These are phyloP conservation scores for Drechslerella dactyloides DNA, from an alignment of 2,329 filamentous ascomycete genomes.

Conservation along the genomic window DNA sequence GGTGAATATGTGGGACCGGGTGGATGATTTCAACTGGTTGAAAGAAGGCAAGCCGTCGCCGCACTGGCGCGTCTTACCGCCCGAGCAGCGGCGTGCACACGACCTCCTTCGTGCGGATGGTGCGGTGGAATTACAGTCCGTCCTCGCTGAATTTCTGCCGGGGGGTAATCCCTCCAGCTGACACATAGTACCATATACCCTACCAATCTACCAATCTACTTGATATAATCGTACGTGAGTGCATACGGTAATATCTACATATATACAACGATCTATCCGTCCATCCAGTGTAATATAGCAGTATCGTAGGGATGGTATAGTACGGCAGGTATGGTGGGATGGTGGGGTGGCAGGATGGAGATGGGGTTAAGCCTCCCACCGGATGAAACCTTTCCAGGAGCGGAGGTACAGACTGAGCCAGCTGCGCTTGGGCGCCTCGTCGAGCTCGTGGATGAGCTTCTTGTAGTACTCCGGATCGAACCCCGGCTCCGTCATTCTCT, in stretches of 20 bases:
- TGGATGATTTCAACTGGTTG: slow-evolving; percentile 98
- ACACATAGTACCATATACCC: too few relatives aligned
- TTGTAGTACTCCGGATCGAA: slow-evolving; percentile 71
- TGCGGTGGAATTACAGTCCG: not conserved
- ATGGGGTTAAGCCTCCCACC: slow-evolving; percentile 55
- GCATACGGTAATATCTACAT: not conserved
- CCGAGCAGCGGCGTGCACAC: slow-evolving; percentile 61
- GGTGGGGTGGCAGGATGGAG: not conserved
- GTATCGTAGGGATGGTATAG: too few relatives aligned
- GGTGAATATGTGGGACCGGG: slow-evolving; percentile 80
- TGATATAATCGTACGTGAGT: not conserved
- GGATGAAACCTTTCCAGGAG: slow-evolving; percentile 67
- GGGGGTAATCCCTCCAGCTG: too few relatives aligned
- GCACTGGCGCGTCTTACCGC: slow-evolving; percentile 78
- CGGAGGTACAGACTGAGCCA: slow-evolving; percentile 65
- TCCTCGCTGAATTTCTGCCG: not conserved
- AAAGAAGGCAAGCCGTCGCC: slow-evolving; percentile 78
- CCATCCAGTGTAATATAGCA: too few relatives aligned
- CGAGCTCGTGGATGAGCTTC: slow-evolving; percentile 68
- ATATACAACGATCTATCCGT: slow-evolving; percentile 15
- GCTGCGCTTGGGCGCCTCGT: slow-evolving; percentile 67
- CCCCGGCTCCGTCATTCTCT: slow-evolving; percentile 65
- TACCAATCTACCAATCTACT: too few relatives aligned
- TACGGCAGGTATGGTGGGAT: too few relatives aligned
- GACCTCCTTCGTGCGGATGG: too few relatives aligned